Conservation (phyloP, 2,329 filamentous ascomycete genomes). For the Dryadomyces quercus-mongolicae region DNA sequence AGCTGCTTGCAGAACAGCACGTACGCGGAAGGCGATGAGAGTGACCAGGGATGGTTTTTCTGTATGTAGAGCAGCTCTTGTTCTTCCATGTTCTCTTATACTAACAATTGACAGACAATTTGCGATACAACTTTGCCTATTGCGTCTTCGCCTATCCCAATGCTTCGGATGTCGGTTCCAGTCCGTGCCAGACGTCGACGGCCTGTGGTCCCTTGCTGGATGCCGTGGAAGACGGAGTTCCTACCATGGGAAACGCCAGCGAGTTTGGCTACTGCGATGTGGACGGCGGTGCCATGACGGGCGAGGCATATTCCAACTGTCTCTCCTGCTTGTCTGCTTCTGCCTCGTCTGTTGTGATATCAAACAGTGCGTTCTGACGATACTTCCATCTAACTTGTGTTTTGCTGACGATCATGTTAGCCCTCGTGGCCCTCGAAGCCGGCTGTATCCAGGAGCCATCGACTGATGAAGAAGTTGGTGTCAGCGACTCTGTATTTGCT, state of each 20-base stretch:
- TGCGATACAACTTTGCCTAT: slow-evolving; percentile 38
- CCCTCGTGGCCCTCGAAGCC: slow-evolving; percentile 37
- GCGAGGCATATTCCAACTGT: slow-evolving; percentile 26
- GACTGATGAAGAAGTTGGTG: slow-evolving; percentile 14
- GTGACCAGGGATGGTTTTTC: slow-evolving; percentile 42
- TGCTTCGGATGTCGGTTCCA: slow-evolving; percentile 28
- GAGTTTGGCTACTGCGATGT: slow-evolving; percentile 34
- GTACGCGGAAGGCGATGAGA: slow-evolving; percentile 33
- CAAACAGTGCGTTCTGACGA: slow-evolving; percentile 31
- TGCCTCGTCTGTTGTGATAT: slow-evolving; percentile 28
- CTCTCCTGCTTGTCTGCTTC: slow-evolving; percentile 31
- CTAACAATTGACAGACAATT: slow-evolving; percentile 29
- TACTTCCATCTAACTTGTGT: not conserved
- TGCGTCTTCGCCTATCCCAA: slow-evolving; percentile 42
- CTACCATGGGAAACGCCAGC: slow-evolving; percentile 20
- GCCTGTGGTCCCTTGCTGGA: slow-evolving; percentile 34
- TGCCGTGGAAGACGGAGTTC: slow-evolving; percentile 27
- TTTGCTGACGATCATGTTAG: slow-evolving; percentile 18
- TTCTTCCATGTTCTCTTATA: not conserved
- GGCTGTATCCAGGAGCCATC: slow-evolving; percentile 36
- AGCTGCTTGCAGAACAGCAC: slow-evolving; percentile 40
- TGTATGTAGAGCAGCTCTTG: slow-evolving; percentile 27
- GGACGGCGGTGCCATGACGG: slow-evolving; percentile 23
- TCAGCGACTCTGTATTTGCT: slow-evolving; percentile 19
- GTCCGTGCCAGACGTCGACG: slow-evolving; percentile 36